phyloP scores from a whole-genome alignment of 2,329 filamentous ascomycete species.

The Epichloe brachyelytri region DNA sequence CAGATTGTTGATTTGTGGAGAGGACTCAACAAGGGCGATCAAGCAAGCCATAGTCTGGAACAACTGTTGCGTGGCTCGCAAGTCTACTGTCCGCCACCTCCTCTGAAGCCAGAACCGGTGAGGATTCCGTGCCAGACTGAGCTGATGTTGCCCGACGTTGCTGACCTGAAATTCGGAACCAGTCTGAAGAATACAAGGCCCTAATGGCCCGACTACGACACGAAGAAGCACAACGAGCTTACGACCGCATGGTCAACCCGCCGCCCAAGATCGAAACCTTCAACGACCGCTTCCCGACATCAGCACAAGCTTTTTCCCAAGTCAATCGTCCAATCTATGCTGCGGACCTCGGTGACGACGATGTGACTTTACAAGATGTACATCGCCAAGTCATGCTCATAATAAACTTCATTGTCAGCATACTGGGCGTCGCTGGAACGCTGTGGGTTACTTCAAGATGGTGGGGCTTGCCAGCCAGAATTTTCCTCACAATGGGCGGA shows the following conservation, averaged over 20 bases:
- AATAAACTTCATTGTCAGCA: slow-evolving; percentile 78
- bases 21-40: slow-evolving; percentile 21
- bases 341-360: slow-evolving; percentile 43
- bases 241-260: slow-evolving; percentile 67
- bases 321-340: slow-evolving; percentile 34
- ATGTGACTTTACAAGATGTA: slow-evolving; percentile 57
- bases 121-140: slow-evolving; percentile 14
- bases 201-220: slow-evolving; percentile 76
- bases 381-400: slow-evolving; percentile 76
- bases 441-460: slow-evolving; percentile 68
- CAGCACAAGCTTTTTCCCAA: slow-evolving; percentile 43
- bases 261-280: slow-evolving; percentile 43
- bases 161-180: slow-evolving; percentile 7
- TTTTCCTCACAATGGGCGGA: slow-evolving; percentile 60
- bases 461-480: slow-evolving; percentile 58
- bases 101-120: slow-evolving; percentile 66
- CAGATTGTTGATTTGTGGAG: slow-evolving; percentile 54
- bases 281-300: slow-evolving; percentile 41
- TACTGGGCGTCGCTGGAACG: slow-evolving; percentile 63
- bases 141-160: neutral
- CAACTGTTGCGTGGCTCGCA: slow-evolving; percentile 56
- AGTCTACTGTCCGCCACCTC: slow-evolving; percentile 68
- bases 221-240: slow-evolving; percentile 70
- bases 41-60: slow-evolving; percentile 44
- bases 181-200: slow-evolving; percentile 73